phyloP scores from a whole-genome alignment of 2,329 filamentous ascomycete species.

The Phoma sp. region DNA sequence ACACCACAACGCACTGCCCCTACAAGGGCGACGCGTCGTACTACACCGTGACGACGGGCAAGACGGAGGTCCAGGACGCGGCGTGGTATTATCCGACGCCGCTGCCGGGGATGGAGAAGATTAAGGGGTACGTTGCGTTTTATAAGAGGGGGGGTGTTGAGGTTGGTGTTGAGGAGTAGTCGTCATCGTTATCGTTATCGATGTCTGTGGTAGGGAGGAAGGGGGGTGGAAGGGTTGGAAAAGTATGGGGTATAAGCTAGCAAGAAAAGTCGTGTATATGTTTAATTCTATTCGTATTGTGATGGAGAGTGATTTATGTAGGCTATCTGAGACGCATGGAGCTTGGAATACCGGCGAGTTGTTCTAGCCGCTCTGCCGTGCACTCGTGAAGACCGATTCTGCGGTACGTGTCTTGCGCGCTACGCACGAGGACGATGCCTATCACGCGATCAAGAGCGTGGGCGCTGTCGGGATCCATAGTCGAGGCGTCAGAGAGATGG shows the following conservation, averaged over 20 bases:
- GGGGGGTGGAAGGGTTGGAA: too few species aligned
- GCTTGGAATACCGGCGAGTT: background rate
- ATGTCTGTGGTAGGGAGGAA: too few species aligned
- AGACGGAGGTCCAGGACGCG: conserved; percentile 59
- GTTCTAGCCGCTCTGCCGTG: background rate
- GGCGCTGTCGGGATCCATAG: too few species aligned
- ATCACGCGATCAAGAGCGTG: background rate
- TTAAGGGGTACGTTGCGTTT: conserved; percentile 66
- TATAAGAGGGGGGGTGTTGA: conserved; percentile 54
- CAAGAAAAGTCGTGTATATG: too few species aligned
- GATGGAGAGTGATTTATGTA: too few species aligned
- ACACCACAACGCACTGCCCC: conserved; percentile 59
- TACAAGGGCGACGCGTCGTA: conserved; percentile 68
- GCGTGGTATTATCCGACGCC: conserved; percentile 67
- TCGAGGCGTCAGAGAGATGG: too few species aligned
- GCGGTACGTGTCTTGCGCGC: background rate
- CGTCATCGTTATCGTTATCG: too few species aligned
- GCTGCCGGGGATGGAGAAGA: conserved; percentile 57
- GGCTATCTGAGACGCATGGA: background rate
- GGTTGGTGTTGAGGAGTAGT: conserved; percentile 23
- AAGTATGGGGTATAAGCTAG: too few species aligned
- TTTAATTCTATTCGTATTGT: too few species aligned
- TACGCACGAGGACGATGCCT: background rate
- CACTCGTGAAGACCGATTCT: background rate
- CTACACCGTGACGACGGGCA: conserved; percentile 61